Conservation (phyloP, 305 asterid species). For the Rubia balearica region DNA sequence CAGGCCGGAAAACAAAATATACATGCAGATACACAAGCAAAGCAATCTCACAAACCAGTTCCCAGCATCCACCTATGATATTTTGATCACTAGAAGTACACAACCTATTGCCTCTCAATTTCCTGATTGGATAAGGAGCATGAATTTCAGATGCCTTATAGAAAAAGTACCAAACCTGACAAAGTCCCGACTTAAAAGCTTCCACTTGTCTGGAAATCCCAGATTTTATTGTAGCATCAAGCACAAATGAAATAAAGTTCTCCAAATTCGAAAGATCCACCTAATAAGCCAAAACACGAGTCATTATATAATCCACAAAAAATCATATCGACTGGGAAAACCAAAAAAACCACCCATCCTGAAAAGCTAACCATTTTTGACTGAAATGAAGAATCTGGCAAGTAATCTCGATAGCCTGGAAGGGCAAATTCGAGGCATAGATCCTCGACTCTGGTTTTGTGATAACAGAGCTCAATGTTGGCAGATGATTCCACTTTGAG, state of each 20-base stretch:
- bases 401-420: slow-evolving; percentile 91
- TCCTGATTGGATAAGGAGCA: background rate
- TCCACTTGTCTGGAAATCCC: slow-evolving; percentile 86
- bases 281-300: slow-evolving; percentile 38
- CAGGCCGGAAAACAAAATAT: background rate
- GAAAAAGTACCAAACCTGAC: slow-evolving; percentile 48
- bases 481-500: slow-evolving; percentile 25
- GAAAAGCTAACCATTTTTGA: slow-evolving; percentile 55
- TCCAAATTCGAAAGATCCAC: slow-evolving; percentile 63
- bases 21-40: background rate
- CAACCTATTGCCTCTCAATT: background rate
- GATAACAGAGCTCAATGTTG: slow-evolving; percentile 40
- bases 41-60: background rate
- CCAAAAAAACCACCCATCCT: slow-evolving; percentile 11
- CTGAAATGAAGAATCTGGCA: slow-evolving; percentile 34
- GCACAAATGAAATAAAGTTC: slow-evolving; percentile 52
- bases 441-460: slow-evolving; percentile 66
- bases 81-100: background rate
- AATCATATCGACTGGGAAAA: background rate
- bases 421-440: slow-evolving; percentile 84
- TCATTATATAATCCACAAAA: slow-evolving; percentile 8
- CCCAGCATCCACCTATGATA: background rate
- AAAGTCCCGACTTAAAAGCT: slow-evolving; percentile 90
- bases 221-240: slow-evolving; percentile 66
- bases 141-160: background rate